Percentiles rank a stretch among this genome's conserved stretches.
These are phyloP conservation scores for Populus tomentosa DNA, from an alignment of 441 rosid species.

Conservation along the genomic window DNA sequence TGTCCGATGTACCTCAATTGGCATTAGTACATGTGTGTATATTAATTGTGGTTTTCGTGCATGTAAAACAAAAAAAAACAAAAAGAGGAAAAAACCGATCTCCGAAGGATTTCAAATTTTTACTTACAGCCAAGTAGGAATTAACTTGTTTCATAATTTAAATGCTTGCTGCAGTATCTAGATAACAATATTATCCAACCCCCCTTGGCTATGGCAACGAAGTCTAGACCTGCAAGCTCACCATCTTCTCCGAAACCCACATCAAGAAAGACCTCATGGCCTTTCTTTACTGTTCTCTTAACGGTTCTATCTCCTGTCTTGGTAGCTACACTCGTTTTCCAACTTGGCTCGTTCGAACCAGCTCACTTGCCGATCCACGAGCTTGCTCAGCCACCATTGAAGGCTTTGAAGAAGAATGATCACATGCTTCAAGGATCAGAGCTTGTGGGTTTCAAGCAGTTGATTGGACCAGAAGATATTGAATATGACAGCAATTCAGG, in stretches of 20 bases:
- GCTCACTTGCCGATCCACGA: slow-evolving; percentile 48
- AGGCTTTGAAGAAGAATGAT: slow-evolving; percentile 21
- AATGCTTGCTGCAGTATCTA: not conserved
- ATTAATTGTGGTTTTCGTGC: not conserved
- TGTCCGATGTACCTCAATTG: not conserved
- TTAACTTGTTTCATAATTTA: not conserved
- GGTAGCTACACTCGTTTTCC: slow-evolving; percentile 31
- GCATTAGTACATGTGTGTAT: too few species aligned
- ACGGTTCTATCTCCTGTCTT: slow-evolving; percentile 15
- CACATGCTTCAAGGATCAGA: slow-evolving; percentile 37
- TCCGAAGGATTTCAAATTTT: too few species aligned
- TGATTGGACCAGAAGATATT: slow-evolving; percentile 52
- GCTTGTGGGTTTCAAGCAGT: slow-evolving; percentile 32
- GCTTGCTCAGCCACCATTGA: slow-evolving; percentile 19
- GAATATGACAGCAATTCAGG: slow-evolving; percentile 33
- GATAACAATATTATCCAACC: not conserved
- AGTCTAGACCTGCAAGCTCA: not conserved
- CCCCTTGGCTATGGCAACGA: not conserved
- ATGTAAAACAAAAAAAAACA: too few species aligned
- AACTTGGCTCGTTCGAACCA: slow-evolving; percentile 54
- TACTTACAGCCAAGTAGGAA: too few species aligned
- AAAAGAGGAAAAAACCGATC: too few species aligned
- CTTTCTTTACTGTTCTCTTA: not conserved
- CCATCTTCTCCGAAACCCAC: not conserved
- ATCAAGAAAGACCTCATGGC: slow-evolving; percentile 9